These are phyloP conservation scores for Ceratocystis ficicola DNA, from an alignment of 2,329 filamentous ascomycete species.

Conservation along the genomic window DNA sequence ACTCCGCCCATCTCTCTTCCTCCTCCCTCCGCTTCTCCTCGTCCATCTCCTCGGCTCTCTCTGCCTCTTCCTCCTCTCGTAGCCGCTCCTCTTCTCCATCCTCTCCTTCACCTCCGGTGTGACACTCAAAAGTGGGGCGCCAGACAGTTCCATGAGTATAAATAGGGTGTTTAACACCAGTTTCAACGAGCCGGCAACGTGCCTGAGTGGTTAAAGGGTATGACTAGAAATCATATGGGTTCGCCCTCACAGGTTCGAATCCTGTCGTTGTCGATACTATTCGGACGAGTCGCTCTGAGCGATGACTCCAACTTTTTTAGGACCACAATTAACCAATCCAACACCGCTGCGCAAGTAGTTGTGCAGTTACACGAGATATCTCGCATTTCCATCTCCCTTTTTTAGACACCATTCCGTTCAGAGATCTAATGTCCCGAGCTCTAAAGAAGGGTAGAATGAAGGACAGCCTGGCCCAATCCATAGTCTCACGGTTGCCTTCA, in stretches of 20 bases:
- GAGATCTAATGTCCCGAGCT: too few relatives aligned
- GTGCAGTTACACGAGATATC: neutral
- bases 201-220: slow-evolving; percentile 24
- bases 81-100: too few relatives aligned
- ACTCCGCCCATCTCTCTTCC: too few relatives aligned
- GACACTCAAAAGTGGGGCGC: too few relatives aligned
- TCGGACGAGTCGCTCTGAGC: neutral
- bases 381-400: neutral
- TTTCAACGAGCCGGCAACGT: slow-evolving; percentile 14
- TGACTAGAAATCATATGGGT: slow-evolving; percentile 23
- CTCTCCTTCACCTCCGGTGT: too few relatives aligned
- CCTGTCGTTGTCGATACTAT: slow-evolving; percentile 20
- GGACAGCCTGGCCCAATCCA: neutral
- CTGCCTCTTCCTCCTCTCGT: too few relatives aligned
- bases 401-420: neutral
- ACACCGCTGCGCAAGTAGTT: too few relatives aligned
- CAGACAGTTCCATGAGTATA: too few relatives aligned
- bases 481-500: neutral
- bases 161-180: neutral
- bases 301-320: neutral
- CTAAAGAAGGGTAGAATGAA: neutral
- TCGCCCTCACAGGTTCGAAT: slow-evolving; percentile 22
- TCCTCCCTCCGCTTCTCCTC: too few relatives aligned
- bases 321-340: neutral
- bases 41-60: too few relatives aligned